phyloP scores from a whole-genome alignment of 192 early-diverging fungal genomes.

The Coemansia sp. region DNA sequence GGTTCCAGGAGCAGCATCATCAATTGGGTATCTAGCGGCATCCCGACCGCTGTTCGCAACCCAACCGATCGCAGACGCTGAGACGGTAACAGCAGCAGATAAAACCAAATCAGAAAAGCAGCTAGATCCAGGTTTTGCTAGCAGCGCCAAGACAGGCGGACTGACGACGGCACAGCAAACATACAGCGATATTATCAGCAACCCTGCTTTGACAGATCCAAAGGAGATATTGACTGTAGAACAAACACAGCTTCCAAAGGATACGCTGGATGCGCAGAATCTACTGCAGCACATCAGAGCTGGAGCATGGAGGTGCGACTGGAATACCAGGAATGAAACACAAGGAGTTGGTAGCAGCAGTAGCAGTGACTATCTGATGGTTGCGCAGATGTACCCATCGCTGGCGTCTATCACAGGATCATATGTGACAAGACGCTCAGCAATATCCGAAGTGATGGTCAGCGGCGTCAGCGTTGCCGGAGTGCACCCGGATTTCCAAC shows the following conservation, averaged over 20 bases:
- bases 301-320: slow-evolving; percentile 42
- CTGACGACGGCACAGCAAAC: neutral
- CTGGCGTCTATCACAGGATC: slow-evolving; percentile 44
- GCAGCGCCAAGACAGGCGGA: neutral
- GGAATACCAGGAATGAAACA: slow-evolving; percentile 4
- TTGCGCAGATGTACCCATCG: slow-evolving; percentile 53
- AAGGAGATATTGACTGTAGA: neutral
- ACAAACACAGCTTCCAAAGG: slow-evolving; percentile 17
- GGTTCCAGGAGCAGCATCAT: slow-evolving; percentile 63
- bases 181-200: slow-evolving; percentile 6
- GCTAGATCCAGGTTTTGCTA: neutral
- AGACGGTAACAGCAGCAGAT: neutral
- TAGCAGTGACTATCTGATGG: slow-evolving; percentile 34
- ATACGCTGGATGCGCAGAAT: slow-evolving; percentile 20
- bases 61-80: neutral
- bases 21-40: slow-evolving; percentile 80
- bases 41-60: slow-evolving; percentile 65
- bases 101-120: slow-evolving; percentile 1
- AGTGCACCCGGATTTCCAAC: slow-evolving; percentile 32
- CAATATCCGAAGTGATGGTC: slow-evolving; percentile 34
- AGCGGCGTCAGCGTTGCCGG: slow-evolving; percentile 49
- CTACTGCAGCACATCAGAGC: slow-evolving; percentile 37
- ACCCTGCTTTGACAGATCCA: neutral
- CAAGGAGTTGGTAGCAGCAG: neutral
- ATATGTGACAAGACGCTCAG: slow-evolving; percentile 27